Base-by-base conservation (phyloP, 495 filamentous ascomycete genomes). In the Aspergillus cavernicola region DNA sequence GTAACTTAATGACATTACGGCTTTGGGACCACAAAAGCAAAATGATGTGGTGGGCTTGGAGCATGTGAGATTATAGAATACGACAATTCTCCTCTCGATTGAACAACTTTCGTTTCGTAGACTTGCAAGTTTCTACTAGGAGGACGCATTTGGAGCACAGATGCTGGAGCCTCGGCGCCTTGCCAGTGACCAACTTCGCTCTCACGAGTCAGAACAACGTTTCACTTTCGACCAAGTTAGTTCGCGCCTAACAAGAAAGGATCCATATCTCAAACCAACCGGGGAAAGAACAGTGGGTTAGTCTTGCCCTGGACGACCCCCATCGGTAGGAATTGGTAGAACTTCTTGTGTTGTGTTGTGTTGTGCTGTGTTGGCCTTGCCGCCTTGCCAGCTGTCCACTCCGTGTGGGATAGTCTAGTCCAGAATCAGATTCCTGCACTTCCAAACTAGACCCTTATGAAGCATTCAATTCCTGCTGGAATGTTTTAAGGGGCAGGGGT, bases 1-100 rank as follows among this genome's bases (percentile, higher is more conserved):
- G 71, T 74, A 74, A 71, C 59, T 64, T 74, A 72, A 74, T 74
- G 71, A 74, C 66, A 69, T 70, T 53, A 67, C 69, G 69, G 71
- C 67, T 67, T 68, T 66, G 63, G 65, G 56, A 62, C 65, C 62
- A 66, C 63, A 61, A 66, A 61, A 74, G 65, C 42, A 36, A 69
- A 67, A 66, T 65, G 59, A 59, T 62, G 66, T 67, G 66, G 62
- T 62, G 57, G 63, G 62, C 60, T 64, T 70, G 67, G 71, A 69
- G 65, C 67, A 66, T 72, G 67, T 72, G 71, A 69, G 61, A 50
- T 47, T 67, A 72, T 74, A 74, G 69, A 74, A 70, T 64, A 63
- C 61, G 69, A 74, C 33, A 65, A 69, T 74, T 73, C 72, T 74
- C 69, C 69, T 70, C 73, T 77, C 70, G 61, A 65, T 74, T 69